Evolutionary conservation across 768 basidiomycete genomes (phyloP).

Genomic region (Hypsizygus marmoreus): DNA sequence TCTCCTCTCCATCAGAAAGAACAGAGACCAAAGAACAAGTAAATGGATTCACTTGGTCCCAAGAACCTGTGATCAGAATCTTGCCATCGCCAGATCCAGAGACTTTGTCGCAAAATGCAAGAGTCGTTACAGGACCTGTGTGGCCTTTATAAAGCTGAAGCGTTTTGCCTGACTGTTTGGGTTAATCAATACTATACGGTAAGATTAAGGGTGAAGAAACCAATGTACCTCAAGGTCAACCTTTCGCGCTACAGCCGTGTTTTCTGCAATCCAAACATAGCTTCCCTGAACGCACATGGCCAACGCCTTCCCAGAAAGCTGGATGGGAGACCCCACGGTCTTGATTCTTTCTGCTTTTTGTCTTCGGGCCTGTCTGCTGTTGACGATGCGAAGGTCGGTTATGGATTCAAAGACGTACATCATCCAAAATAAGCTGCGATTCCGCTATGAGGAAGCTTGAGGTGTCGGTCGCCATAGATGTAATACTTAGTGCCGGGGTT

Average conservation of each 20-base stretch:
- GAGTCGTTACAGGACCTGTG: slow-evolving; percentile 82
- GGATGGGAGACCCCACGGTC: slow-evolving; percentile 75
- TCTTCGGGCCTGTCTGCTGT: slow-evolving; percentile 56
- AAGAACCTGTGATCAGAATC: slow-evolving; percentile 85
- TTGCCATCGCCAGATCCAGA: slow-evolving; percentile 41
- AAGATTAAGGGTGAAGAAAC: not conserved
- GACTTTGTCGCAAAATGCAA: slow-evolving; percentile 62
- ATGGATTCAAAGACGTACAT: slow-evolving; percentile 40
- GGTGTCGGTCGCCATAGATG: slow-evolving; percentile 31
- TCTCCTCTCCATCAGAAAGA: slow-evolving; percentile 12
- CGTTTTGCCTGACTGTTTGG: slow-evolving; percentile 74
- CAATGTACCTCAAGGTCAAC: slow-evolving; percentile 71
- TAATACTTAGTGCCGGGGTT: too few relatives aligned
- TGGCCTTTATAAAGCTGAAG: slow-evolving; percentile 80
- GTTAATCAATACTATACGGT: slow-evolving; percentile 2
- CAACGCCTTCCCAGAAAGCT: slow-evolving; percentile 74
- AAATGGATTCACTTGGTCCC: slow-evolving; percentile 70
- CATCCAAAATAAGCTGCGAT: slow-evolving; percentile 64
- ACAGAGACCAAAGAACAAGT: not conserved
- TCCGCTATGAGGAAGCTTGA: slow-evolving; percentile 73
- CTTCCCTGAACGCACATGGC: slow-evolving; percentile 64
- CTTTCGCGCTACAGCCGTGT: slow-evolving; percentile 71
- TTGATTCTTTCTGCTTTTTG: slow-evolving; percentile 73
- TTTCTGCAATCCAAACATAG: slow-evolving; percentile 87
- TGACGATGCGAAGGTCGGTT: slow-evolving; percentile 10